Conservation (phyloP, 192 early-diverging fungal species). For the Coemansia sp. region DNA sequence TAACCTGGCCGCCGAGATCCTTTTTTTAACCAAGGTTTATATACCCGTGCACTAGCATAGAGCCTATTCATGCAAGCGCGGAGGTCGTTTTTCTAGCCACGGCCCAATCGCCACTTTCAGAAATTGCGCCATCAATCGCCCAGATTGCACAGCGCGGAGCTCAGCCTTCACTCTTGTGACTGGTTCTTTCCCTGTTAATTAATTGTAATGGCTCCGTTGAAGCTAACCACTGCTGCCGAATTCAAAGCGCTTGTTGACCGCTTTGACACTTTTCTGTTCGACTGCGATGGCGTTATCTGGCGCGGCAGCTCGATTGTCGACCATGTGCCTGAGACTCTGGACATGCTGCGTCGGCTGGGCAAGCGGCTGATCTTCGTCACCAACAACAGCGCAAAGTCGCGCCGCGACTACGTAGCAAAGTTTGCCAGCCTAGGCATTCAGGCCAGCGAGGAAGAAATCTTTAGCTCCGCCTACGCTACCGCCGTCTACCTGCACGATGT, state of each 20-base stretch:
- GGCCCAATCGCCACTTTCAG: slow-evolving; percentile 17
- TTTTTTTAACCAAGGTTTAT: too few relatives aligned
- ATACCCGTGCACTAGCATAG: too few relatives aligned
- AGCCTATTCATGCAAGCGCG: slow-evolving; percentile 19
- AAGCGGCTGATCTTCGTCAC: slow-evolving; percentile 96
- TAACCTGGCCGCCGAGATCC: too few relatives aligned
- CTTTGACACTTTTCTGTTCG: slow-evolving; percentile 91
- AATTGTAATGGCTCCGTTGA: slow-evolving; percentile 13
- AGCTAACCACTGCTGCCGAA: slow-evolving; percentile 26
- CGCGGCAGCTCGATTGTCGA: slow-evolving; percentile 65
- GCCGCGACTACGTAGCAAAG: slow-evolving; percentile 74
- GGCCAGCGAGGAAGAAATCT: slow-evolving; percentile 80
- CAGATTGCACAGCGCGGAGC: background rate
- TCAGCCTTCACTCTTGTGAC: background rate
- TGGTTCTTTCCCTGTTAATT: background rate
- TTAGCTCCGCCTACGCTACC: slow-evolving; percentile 87
- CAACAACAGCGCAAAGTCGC: slow-evolving; percentile 93
- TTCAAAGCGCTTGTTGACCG: slow-evolving; percentile 63
- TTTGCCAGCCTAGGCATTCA: slow-evolving; percentile 77
- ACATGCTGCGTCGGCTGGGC: slow-evolving; percentile 66
- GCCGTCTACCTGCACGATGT: slow-evolving; percentile 87
- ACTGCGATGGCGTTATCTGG: slow-evolving; percentile 99
- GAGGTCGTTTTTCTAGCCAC: slow-evolving; percentile 2
- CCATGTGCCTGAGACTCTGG: slow-evolving; percentile 66
- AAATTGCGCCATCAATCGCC: slow-evolving; percentile 5